phyloP scores from a whole-genome alignment of 2,329 filamentous ascomycete species.

The Akanthomyces uredinophilus region DNA sequence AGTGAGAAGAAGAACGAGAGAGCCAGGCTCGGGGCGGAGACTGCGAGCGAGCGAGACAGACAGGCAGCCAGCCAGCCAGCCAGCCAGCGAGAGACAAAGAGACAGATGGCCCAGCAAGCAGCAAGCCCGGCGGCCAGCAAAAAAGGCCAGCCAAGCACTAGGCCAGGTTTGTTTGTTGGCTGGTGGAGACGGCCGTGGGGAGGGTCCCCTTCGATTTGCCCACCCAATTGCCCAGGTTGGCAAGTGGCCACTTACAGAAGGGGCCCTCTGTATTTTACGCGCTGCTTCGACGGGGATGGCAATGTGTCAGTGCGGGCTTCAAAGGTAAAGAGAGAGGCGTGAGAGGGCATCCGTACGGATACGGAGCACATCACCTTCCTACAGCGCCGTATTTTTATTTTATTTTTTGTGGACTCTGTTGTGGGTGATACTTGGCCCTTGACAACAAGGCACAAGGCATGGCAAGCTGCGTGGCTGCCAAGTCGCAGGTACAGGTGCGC shows the following conservation, averaged over 20 bases:
- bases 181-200: slow-evolving; percentile 7
- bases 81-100: neutral
- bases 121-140: slow-evolving; percentile 1
- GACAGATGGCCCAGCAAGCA: neutral
- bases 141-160: neutral
- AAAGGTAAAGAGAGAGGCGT: too few species aligned
- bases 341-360: too few species aligned
- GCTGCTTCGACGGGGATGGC: neutral
- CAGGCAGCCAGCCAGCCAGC: too few species aligned
- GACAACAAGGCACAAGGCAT: neutral
- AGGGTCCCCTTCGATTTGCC: neutral
- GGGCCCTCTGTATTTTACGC: too few species aligned
- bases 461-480: neutral
- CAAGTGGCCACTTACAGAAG: neutral
- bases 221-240: neutral
- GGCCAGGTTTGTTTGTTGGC: slow-evolving; percentile 11
- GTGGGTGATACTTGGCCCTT: neutral
- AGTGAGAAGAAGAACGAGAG: slow-evolving; percentile 2
- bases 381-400: neutral
- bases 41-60: neutral
- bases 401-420: neutral
- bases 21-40: neutral
- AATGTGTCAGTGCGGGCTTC: neutral
- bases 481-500: neutral
- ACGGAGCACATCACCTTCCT: neutral